Evolutionary conservation across 2,329 filamentous ascomycete genomes (phyloP), one percentile per base, ranked within the genome.

Genomic region (Talaromyces sp.): DNA sequence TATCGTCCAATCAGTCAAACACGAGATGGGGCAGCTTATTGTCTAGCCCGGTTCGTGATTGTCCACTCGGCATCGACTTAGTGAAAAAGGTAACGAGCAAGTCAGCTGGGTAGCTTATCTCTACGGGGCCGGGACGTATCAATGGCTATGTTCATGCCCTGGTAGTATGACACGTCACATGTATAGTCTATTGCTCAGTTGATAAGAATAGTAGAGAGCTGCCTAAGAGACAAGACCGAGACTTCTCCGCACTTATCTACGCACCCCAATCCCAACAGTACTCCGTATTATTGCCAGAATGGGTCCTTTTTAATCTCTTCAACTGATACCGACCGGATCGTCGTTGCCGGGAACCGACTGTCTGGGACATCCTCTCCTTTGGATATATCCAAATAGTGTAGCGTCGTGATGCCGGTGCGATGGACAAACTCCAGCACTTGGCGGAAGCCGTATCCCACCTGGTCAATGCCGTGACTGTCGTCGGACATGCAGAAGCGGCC

Each of bases 401-500:
- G 31, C 2, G 65, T 71, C n/a, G 62, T 60, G 24, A 80, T 76
- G 24, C 73, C 77, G 21, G 70, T 69, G 8, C 64, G 81, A 64
- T 86, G 82, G 59, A 96, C 78, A 72, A 90, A 96, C 0, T 84
- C 80, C 61, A 96, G 76, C 5, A 89, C 86, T 46, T 84, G 84
- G 52, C 73, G 71, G 77, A 95, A 98, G 71, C 96, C 93, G 56
- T 91, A 87, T n/a, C 87, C 91, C 5, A 99, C 83, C 71, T 99
- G 93, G 2, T 84, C 89, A 61, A 91, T 84, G 43, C 90, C 90
- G 78, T 99, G 95, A 73, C 92, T 96, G 76, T 99, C 95, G 73
- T 99, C 95, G 7, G 91, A 96, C 67, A 99, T 82, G 58, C 91
- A 96, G 75, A 98, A 96, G 62, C 84, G 85, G 26, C 95, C 93